Evolutionary conservation across 345 rosid genomes (phyloP), one percentile per base, ranked within the genome.

Genomic region (Pelargonium nanum): DNA sequence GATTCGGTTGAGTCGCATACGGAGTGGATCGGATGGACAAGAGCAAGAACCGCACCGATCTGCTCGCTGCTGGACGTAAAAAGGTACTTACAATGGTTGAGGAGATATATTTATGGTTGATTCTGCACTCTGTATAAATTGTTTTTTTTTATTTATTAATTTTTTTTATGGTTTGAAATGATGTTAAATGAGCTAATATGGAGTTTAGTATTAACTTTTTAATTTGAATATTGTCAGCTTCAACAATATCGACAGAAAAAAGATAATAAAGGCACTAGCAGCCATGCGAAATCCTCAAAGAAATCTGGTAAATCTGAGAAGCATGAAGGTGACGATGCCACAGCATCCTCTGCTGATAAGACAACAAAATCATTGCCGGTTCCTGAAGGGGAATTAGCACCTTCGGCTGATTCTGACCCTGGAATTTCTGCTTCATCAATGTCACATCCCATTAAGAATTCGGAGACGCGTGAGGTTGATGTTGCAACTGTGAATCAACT

Each of bases 191-290:
- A 12, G 15, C 0, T 24, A 17, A 53, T 54, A 24, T 65, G 21
- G 23, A 57, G 24, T 64, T 61, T 21, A 52, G 21, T 68, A 45
- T 24, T 75, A 24, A 72, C 7, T 60, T 21, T 67, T 56, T 3
- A n/a, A 28, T 45, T 28, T 55, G n/a, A n/a, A 17, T 45, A 15
- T 61, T 70, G 26, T 68, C 85, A 93, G 99, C 88, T 93, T 81
- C 97, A 93, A 77, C 96, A 87, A 64, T 93, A 68, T 77, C 96
- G 99, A 62, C 94, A 89, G 74, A 93, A 84, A 82, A 92, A 87
- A 75, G 96, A 87, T 71, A 65, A 62, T 48, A 85, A 89, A 77
- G 88, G 82, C 60, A 79, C 89, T 55, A 69, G 82, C 72, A 79
- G 91, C 77, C 85, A 76, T 56, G 97, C 78, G 56, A 87, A 80